Conservation (phyloP, 192 early-diverging fungal species). For the Coemansia sp. region DNA sequence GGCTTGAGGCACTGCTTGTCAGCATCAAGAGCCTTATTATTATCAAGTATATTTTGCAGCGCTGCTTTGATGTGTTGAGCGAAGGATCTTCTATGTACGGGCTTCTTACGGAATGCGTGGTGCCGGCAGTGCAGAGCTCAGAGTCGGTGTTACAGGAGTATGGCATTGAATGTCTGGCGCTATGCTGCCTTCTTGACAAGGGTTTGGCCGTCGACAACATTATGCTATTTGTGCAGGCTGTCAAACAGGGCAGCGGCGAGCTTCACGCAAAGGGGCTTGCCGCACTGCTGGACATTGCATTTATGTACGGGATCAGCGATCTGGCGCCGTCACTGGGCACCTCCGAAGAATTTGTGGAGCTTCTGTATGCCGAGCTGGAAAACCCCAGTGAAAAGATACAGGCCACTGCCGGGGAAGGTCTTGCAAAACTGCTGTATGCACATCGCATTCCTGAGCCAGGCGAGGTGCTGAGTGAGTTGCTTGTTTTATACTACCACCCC, state of each 20-base stretch:
- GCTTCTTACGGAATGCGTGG: slow-evolving; percentile 68
- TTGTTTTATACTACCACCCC: slow-evolving; percentile 83
- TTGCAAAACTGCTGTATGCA: slow-evolving; percentile 69
- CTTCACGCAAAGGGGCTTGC: slow-evolving; percentile 68
- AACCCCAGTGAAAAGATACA: slow-evolving; percentile 60
- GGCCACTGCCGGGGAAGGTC: slow-evolving; percentile 73
- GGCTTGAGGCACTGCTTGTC: slow-evolving; percentile 57
- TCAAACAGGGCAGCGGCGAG: slow-evolving; percentile 48
- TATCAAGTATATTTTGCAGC: slow-evolving; percentile 67
- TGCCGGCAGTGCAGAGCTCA: slow-evolving; percentile 67
- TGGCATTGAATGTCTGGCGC: slow-evolving; percentile 79
- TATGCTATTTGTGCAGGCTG: slow-evolving; percentile 68
- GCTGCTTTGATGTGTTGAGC: slow-evolving; percentile 64
- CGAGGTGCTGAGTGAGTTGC: slow-evolving; percentile 63
- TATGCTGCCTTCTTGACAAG: slow-evolving; percentile 76
- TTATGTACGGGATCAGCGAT: slow-evolving; percentile 53
- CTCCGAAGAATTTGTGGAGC: slow-evolving; percentile 45
- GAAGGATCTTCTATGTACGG: slow-evolving; percentile 75
- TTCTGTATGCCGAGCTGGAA: slow-evolving; percentile 60
- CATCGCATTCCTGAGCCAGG: slow-evolving; percentile 53
- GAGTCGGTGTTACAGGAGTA: slow-evolving; percentile 71
- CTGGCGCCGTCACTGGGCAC: slow-evolving; percentile 49
- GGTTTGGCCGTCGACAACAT: slow-evolving; percentile 71
- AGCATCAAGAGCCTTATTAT: slow-evolving; percentile 67
- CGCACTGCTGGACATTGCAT: slow-evolving; percentile 57